Base-by-base conservation (phyloP, 805 yeast species). In the Saturnispora kantuleensis region DNA sequence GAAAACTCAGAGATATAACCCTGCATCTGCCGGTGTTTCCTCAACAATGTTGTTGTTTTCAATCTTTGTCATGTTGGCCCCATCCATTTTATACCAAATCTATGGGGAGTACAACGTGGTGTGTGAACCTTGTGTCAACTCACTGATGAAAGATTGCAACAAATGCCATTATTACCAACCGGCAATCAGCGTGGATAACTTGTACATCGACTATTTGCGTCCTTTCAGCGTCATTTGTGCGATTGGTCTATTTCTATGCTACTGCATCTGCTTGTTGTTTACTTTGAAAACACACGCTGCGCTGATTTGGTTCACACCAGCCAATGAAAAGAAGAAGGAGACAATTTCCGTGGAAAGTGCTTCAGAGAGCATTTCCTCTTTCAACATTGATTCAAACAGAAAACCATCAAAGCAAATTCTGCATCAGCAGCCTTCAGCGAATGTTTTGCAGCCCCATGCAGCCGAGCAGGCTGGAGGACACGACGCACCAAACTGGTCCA, bases 401-500 rank as follows among this genome's bases (percentile, higher is more conserved):
- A 11, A 18, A 15, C 47, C 49, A n/a, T 44, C 35, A 28, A 35
- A 26, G 12, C 32, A 48, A 18, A 17, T 36, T 8, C 6, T 44
- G 10, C 38, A 42, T 31, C 41, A 34, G 6, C 47, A 35, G 35
- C 39, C 47, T 31, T 34, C 49, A 31, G 21, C 29, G 41, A 46
- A 42, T 21, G 38, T 35, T n/a, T 41, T 42, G 18, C 47, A 33
- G 11, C 52, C 31, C 17, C 12, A 35, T 12, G 47, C 18, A 37
- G 30, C 34, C 10, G 48, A 32, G 4, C 50, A 40, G 13, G 44
- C 26, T 11, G 38, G 83, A 5, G 94, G 95, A 1, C 97, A 90
- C 54, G 97, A 88, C 60, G 94, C 97, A 0, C 97, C 98, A 38
- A 93, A 93, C 59, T 93, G 98, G 98, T 81, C 95, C 6, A 75